Evolutionary conservation across 2,329 filamentous ascomycete genomes (phyloP).

Genomic region (Drechslerella coelobrocha): DNA sequence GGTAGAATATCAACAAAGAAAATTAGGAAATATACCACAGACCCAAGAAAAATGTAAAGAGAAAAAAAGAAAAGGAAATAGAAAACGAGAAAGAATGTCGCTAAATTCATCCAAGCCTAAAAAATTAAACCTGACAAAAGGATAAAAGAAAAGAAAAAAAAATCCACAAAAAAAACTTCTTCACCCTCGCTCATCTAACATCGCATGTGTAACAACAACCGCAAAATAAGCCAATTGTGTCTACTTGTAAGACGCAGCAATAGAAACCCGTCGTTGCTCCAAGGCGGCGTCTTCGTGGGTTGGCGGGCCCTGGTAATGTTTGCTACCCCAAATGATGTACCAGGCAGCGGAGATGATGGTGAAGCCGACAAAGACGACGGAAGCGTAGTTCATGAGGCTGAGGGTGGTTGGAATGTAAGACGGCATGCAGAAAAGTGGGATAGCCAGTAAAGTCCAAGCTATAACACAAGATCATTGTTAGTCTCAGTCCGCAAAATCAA

Average conservation of each 20-base stretch:
- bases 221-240: constrained; percentile 13
- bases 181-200: too few relatives aligned
- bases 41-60: constrained; percentile 7
- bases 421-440: constrained; percentile 78
- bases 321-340: constrained; percentile 74
- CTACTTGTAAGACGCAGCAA: constrained; percentile 44
- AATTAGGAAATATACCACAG: not conserved
- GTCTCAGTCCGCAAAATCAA: not conserved
- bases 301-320: constrained; percentile 72
- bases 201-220: too few relatives aligned
- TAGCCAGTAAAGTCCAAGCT: constrained; percentile 72
- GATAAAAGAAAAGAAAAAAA: not conserved
- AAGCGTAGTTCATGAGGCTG: constrained; percentile 73
- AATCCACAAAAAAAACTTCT: too few relatives aligned
- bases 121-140: constrained; percentile 7
- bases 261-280: constrained; percentile 39
- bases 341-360: constrained; percentile 68
- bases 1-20: not conserved
- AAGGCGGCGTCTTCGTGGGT: constrained; percentile 53
- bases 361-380: constrained; percentile 74
- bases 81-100: constrained; percentile 22
- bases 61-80: constrained; percentile 6
- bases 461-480: constrained; percentile 18
- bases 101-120: constrained; percentile 28
- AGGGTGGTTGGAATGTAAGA: constrained; percentile 67